Evolutionary conservation across 306 rosid species (phyloP), one percentile per base, ranked within the genome.

Genomic region (Aeschynomene evenia): DNA sequence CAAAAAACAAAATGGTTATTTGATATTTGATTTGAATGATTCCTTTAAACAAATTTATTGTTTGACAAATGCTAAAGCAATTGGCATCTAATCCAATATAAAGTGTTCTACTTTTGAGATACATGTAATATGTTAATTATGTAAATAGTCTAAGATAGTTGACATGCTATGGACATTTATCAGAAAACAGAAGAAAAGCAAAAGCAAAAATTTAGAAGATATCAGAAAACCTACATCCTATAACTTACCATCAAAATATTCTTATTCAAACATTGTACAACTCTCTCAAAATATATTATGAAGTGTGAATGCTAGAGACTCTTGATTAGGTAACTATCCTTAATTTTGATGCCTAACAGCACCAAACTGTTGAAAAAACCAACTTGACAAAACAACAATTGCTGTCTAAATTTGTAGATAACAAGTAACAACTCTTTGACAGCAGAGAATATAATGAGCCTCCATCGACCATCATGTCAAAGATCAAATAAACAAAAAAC

Each of bases 51-150:
- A 67, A 18, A 26, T 9, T 43, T 71, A 37, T 10, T 29, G 22
- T 46, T 21, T 67, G 62, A 75, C 55, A 68, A 39, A 54, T n/a
- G 43, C 58, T 55, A 65, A 55, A 59, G 68, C 63, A 75, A 58
- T 0, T 49, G 56, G 70, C 58, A 42, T 42, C 55, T 70, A 3
- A 9, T 8, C 36, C 9, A 63, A 3, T 26, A 26, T 26, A 40
- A 70, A 42, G 45, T 26, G 9, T 57, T 29, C 13, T 42, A 22
- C 33, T 70, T 55, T 60, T 49, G 14, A 62, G 14, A 62, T 3
- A 12, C 28, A 43, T 8, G 42, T 7, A 45, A 2, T 28, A 29
- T 28, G 45, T 70, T 34, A 58, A 43, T 19, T 33, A 31, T 7
- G 16, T 31, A 31, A 45, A 56, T 53, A 63, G 28, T 39, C 3